These are phyloP conservation scores for Oryza meyeriana DNA, from an alignment of 176 grass and related monocot genomes.

Conservation along the genomic window DNA sequence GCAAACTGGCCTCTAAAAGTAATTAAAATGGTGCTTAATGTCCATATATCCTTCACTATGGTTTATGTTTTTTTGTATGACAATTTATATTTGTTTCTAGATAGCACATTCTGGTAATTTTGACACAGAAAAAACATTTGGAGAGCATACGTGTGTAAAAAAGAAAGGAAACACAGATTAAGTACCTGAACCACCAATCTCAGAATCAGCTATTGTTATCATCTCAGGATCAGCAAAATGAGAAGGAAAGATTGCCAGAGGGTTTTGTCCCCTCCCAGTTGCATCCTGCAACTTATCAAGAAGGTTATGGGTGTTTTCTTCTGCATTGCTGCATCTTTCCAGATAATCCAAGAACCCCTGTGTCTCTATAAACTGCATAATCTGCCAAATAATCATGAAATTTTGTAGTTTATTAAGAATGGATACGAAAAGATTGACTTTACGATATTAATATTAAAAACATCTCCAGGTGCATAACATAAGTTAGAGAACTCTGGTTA, in stretches of 20 bases:
- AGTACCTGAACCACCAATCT: conserved; percentile 64
- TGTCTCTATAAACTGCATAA: conserved; percentile 95
- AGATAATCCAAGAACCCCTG: conserved; percentile 99
- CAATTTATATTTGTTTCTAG: background rate
- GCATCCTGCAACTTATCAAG: conserved; percentile 99
- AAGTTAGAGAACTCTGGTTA: background rate
- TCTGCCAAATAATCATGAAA: conserved; percentile 57
- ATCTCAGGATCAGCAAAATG: conserved; percentile 77
- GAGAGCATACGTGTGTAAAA: background rate
- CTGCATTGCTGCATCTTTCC: conserved; percentile 86
- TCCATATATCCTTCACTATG: background rate
- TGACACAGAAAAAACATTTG: background rate
- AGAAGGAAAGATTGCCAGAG: conserved; percentile 86
- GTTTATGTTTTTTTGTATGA: background rate
- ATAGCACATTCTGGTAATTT: background rate
- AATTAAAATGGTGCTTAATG: background rate
- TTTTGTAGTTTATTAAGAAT: conserved; percentile 13
- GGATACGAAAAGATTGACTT: background rate
- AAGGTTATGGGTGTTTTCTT: conserved; percentile 80
- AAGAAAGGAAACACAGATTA: conserved; percentile 11
- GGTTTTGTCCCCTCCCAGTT: conserved; percentile 80
- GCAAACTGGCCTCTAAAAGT: background rate
- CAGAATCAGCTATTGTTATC: conserved; percentile 80
- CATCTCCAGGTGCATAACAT: background rate
- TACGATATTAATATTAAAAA: conserved; percentile 15